Percentiles rank a stretch among this genome's conserved stretches.
These are phyloP conservation scores for Phytopythium ostracodes DNA, from an alignment of 352 stramenopile species.

Conservation along the genomic window DNA sequence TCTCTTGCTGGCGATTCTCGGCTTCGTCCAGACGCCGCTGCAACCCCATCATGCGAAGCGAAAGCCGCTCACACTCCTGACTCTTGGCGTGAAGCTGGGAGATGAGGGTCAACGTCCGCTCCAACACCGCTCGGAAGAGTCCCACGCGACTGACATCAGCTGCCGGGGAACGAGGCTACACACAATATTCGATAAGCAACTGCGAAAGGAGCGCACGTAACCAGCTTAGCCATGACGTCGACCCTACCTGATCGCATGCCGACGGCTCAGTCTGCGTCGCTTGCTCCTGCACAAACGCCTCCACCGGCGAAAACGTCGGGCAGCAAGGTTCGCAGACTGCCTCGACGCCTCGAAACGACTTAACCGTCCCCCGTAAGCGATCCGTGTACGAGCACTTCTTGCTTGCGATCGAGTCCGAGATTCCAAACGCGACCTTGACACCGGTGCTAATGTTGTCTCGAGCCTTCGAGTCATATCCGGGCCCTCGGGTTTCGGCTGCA, in stretches of 20 bases:
- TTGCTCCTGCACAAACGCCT: slow-evolving; percentile 19
- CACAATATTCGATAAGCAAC: no score
- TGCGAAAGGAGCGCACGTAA: no score
- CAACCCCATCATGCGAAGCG: slow-evolving; percentile 21
- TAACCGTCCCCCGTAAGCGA: slow-evolving; percentile 23
- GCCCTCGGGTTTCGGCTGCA: background rate
- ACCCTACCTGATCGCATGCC: background rate
- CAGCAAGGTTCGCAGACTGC: background rate
- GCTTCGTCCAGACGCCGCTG: slow-evolving; percentile 14
- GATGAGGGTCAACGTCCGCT: slow-evolving; percentile 28
- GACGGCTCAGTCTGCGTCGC: slow-evolving; percentile 24
- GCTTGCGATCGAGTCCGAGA: background rate
- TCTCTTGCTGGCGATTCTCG: slow-evolving; percentile 17
- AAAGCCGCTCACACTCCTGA: slow-evolving; percentile 36
- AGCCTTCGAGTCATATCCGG: background rate
- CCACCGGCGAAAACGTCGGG: slow-evolving; percentile 27
- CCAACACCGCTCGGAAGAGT: slow-evolving; percentile 26
- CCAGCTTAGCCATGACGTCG: background rate
- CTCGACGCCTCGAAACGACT: slow-evolving; percentile 6
- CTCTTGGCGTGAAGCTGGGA: slow-evolving; percentile 39
- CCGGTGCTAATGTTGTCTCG: background rate
- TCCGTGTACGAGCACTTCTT: slow-evolving; percentile 13
- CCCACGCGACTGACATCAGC: background rate
- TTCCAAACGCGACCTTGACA: slow-evolving; percentile 28
- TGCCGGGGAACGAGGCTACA: background rate